Evolutionary conservation across 768 basidiomycete genomes (phyloP).

Genomic region (Podaxis rugospora): DNA sequence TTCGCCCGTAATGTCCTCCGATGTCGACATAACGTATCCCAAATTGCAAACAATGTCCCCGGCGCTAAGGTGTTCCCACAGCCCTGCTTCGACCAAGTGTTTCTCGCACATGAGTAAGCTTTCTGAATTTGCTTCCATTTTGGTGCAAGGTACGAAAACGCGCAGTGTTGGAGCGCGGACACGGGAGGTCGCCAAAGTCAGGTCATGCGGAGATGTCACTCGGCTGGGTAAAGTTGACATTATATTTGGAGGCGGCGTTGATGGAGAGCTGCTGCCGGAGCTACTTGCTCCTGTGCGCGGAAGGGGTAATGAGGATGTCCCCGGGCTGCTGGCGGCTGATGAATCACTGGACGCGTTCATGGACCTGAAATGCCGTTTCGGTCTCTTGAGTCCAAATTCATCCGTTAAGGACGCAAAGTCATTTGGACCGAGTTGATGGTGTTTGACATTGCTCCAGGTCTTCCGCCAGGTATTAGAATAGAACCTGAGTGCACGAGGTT

Average conservation of each 20-base stretch:
- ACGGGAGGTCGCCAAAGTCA: conserved; percentile 54
- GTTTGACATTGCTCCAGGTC: conserved; percentile 2
- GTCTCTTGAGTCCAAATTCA: conserved; percentile 16
- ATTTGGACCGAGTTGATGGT: background rate
- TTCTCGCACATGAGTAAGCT: conserved; percentile 58
- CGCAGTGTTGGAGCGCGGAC: conserved; percentile 69
- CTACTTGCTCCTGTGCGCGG: conserved; percentile 12
- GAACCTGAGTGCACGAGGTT: conserved; percentile 25
- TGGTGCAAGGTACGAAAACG: conserved; percentile 68
- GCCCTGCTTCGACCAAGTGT: conserved; percentile 59
- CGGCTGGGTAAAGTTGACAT: conserved; percentile 13
- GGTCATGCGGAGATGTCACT: conserved; percentile 51
- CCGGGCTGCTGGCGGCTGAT: conserved; percentile 26
- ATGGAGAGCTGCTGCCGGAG: conserved; percentile 14
- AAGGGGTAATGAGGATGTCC: conserved; percentile 11
- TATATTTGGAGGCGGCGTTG: conserved; percentile 12
- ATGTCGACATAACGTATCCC: conserved; percentile 59
- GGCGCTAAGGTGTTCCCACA: conserved; percentile 72
- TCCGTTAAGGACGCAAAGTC: background rate
- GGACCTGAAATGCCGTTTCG: conserved; percentile 38
- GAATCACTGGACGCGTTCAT: conserved; percentile 44
- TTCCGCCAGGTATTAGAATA: conserved; percentile 26
- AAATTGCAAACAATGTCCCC: conserved; percentile 82
- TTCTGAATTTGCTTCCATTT: conserved; percentile 37
- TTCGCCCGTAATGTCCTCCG: conserved; percentile 19